Percentiles rank a stretch among this genome's conserved stretches.
phyloP scores from a whole-genome alignment of 2,329 filamentous ascomycete species.

The Hypoxylon sp. region DNA sequence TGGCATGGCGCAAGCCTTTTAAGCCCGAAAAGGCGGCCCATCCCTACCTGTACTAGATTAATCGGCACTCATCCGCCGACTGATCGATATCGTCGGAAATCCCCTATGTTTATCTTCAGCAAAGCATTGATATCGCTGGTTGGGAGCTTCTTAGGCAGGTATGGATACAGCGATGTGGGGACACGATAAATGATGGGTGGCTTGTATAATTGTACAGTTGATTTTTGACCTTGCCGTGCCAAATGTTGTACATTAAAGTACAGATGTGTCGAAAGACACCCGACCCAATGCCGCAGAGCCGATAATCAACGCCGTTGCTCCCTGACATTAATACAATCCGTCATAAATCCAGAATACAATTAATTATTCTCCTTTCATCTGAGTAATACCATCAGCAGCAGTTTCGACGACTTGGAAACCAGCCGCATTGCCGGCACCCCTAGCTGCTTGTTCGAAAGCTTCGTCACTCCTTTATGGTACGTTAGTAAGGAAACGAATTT shows the following conservation, averaged over 20 bases:
- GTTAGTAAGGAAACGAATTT: conserved; percentile 31
- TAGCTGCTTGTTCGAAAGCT: conserved; percentile 80
- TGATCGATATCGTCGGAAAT: background rate
- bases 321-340: conserved; percentile 3
- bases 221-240: conserved; percentile 8
- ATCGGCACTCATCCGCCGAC: background rate
- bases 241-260: conserved; percentile 8
- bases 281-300: conserved; percentile 1
- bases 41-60: background rate
- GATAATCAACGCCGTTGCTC: conserved; percentile 31
- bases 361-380: conserved; percentile 46
- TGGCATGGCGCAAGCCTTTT: conserved; percentile 23
- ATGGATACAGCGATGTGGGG: background rate
- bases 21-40: conserved; percentile 4
- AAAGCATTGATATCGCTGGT: background rate
- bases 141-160: background rate
- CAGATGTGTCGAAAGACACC: background rate
- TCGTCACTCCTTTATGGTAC: conserved; percentile 64
- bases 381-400: conserved; percentile 66
- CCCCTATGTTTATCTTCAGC: background rate
- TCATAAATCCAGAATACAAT: conserved; percentile 4
- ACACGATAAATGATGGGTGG: background rate
- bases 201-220: conserved; percentile 1
- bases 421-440: conserved; percentile 80
- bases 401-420: conserved; percentile 87